Percentiles rank a stretch among this genome's conserved stretches.
phyloP scores from a whole-genome alignment of 139 green algal genomes.

The Deuterostichococcus epilithicus region DNA sequence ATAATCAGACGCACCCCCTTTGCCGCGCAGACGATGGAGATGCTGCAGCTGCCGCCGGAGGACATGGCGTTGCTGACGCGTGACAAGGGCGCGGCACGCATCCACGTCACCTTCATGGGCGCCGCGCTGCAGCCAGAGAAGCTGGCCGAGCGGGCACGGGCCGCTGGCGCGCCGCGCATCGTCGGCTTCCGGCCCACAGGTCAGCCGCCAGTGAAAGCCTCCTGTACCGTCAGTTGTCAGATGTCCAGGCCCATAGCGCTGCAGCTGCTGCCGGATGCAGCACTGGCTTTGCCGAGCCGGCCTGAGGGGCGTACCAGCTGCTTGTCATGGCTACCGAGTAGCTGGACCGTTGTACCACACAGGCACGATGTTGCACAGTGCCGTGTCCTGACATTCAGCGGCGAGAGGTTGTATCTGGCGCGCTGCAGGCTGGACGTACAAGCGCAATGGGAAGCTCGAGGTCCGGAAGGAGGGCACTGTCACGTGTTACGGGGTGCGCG shows the following conservation, averaged over 20 bases:
- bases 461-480: conserved; percentile 37
- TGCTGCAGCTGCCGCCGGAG: conserved; percentile 50
- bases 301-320: too few species aligned
- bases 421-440: conserved; percentile 63
- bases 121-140: conserved; percentile 33
- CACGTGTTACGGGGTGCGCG: conserved; percentile 31
- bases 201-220: conserved; percentile 2
- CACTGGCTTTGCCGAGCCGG: too few species aligned
- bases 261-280: too few species aligned
- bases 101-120: conserved; percentile 46
- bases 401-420: too few species aligned
- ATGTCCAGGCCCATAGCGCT: neutral
- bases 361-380: too few species aligned
- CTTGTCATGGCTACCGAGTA: neutral
- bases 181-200: conserved; percentile 63
- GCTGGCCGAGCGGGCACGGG: conserved; percentile 25
- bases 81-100: conserved; percentile 22
- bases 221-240: neutral
- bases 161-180: conserved; percentile 11
- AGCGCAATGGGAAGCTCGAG: conserved; percentile 25
- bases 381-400: too few species aligned
- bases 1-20: neutral
- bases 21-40: conserved; percentile 40
- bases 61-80: conserved; percentile 43
- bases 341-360: too few species aligned